Base-by-base conservation (phyloP, 2,329 filamentous ascomycete species). In the Penicillium sp. region DNA sequence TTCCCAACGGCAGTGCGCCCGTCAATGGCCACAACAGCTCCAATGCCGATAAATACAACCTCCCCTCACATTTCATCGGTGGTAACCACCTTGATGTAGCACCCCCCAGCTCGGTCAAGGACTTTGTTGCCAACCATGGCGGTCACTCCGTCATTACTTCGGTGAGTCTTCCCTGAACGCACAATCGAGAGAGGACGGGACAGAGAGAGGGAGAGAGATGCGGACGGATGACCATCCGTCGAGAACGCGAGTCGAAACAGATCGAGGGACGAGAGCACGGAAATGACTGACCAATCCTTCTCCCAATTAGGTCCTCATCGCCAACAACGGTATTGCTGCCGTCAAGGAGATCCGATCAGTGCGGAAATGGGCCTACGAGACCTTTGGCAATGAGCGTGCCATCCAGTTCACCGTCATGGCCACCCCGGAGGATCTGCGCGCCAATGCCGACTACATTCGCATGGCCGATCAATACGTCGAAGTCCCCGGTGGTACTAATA, bases 401-500 rank as follows among this genome's bases (percentile, higher is more conserved):
- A 97, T 99, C 76, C 93, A 98, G 78, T 99, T 99, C 83, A 99
- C 95, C 66, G 95, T 99, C 78, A 99, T 99, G 95, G 95, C 95
- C 72, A 99, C 95, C 42, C 95, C 95, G 54, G 95, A 99, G 82
- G 95, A 99, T 89, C 81, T 99, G 76, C 88, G 90, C 78, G 95
- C 95, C 78, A 99, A 99, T 79, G 95, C 95, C 70, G 95, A 99
- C 82, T 99, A 99, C 83, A 99, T 99, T 78, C 89, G 95, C 78
- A 98, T 99, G 95, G 95, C 95, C 37, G 95, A 99, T 82, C 92
- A 97, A 85, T 99, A 99, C 79, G 95, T 99, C 72, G 95, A 99
- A 83, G 94, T 99, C 65, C 95, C 95, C 37, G 95, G 95, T 75
- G 95, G 95, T 76, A 99, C 95, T 65, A 99, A 99, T 84, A 99